Base-by-base conservation (phyloP, 1,284 basidiomycete species). In the Pseudozyma hubeiensis region DNA sequence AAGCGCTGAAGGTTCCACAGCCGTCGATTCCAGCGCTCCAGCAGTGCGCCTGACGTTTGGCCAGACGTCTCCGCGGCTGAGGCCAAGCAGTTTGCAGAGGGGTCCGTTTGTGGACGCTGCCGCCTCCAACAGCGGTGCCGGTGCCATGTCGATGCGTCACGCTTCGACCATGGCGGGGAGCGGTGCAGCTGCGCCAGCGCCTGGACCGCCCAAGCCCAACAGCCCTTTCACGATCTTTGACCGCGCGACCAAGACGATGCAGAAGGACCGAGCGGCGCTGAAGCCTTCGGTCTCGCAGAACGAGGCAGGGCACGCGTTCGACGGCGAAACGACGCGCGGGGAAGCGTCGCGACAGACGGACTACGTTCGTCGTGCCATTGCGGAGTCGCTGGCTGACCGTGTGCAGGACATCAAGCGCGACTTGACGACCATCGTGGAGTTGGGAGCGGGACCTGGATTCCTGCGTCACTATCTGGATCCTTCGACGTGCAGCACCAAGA, bases 381-480 rank as follows among this genome's bases (percentile, higher is more conserved):
- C 95, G 7, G 92, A 95, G 77, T 89, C 92, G 72, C 88, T 99
- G 87, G 89, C 93, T 80, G 96, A 99, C 82, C 88, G 96, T 47
- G 39, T 51, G 31, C 81, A 97, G 93, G 96, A 99, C 84, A 92
- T 99, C 73, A 95, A 93, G 86, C 89, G 91, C 41, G 90, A 89
- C 43, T 97, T 95, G 78, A 86, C 88, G 48, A 88, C 89, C 2
- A 87, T 99, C 19, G 87, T 99, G 14, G 97, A 99, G 85, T 86
- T 98, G 24, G 93, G 94, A 1, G 90, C 93, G n/a, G 95, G 96
- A n/a, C 88, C 96, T 1, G 96, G 96, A 2, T 93, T 95, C 85
- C 90, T 99, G 75, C 90, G 93, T 1, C 93, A 91, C 82, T 87
- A 95, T 34, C 83, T 99, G 35, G 93, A 94, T 78, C 85, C 87